Evolutionary conservation across 805 yeast species (phyloP).

Genomic region (Komagataella kurtzmanii): DNA sequence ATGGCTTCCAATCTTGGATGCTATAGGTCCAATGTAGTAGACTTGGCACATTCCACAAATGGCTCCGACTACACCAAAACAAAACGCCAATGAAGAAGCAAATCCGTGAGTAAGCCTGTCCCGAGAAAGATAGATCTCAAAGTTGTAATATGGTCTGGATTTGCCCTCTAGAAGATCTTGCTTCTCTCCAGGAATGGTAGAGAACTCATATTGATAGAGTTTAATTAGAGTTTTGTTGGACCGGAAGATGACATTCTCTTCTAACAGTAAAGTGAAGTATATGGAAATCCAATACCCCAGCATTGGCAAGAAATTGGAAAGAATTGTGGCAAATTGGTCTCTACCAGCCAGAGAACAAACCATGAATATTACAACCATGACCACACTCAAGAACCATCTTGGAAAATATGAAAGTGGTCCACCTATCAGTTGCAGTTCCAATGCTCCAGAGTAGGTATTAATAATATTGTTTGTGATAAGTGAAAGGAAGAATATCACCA

Average conservation of each 20-base stretch:
- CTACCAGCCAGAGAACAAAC: slow-evolving; percentile 69
- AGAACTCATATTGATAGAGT: slow-evolving; percentile 30
- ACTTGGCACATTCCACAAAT: slow-evolving; percentile 83
- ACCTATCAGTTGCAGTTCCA: slow-evolving; percentile 59
- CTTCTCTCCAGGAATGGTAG: slow-evolving; percentile 5
- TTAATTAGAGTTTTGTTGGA: slow-evolving; percentile 25
- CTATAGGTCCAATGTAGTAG: slow-evolving; percentile 71
- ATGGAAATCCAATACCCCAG: slow-evolving; percentile 85
- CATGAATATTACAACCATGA: slow-evolving; percentile 48
- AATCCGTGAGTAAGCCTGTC: slow-evolving; percentile 49
- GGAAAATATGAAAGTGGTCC: slow-evolving; percentile 43
- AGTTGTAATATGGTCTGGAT: slow-evolving; percentile 41
- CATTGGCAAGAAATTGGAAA: slow-evolving; percentile 81
- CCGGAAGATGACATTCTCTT: slow-evolving; percentile 66
- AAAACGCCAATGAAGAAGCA: slow-evolving; percentile 57
- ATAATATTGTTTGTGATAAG: slow-evolving; percentile 71
- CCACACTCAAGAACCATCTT: slow-evolving; percentile 63
- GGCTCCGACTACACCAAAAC: slow-evolving; percentile 68
- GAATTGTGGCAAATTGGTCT: slow-evolving; percentile 54
- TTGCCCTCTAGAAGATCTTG: background rate
- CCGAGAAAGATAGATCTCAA: slow-evolving; percentile 60
- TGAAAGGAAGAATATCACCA: slow-evolving; percentile 57
- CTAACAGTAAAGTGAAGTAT: slow-evolving; percentile 56
- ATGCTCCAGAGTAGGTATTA: slow-evolving; percentile 72
- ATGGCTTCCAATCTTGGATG: slow-evolving; percentile 43